phyloP scores from a whole-genome alignment of 192 early-diverging fungal species.

The Podila minutissima region DNA sequence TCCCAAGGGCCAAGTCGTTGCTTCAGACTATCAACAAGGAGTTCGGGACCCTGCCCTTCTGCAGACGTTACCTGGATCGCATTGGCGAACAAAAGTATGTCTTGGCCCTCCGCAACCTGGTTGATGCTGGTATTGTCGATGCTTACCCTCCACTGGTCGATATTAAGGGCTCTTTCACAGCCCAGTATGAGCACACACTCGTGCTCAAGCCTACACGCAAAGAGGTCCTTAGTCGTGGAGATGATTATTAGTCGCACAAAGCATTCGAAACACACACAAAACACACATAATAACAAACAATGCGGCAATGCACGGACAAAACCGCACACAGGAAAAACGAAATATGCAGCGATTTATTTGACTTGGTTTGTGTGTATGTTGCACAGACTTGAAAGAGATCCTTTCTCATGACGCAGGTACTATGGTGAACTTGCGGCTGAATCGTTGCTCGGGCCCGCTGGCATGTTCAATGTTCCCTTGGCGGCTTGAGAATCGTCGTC shows the following conservation, averaged over 20 bases:
- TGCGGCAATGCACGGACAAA: no score
- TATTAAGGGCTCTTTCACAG: constrained; percentile 87
- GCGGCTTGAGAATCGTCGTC: no score
- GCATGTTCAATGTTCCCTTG: no score
- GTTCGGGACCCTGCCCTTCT: constrained; percentile 96
- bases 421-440: no score
- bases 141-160: constrained; percentile 93
- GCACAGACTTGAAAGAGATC: no score
- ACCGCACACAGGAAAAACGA: no score
- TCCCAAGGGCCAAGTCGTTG: constrained; percentile 78
- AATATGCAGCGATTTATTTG: no score
- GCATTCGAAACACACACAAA: not conserved
- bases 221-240: constrained; percentile 68
- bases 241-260: constrained; percentile 42
- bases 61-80: constrained; percentile 94
- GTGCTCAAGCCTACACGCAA: constrained; percentile 90
- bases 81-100: constrained; percentile 92
- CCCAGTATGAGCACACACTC: constrained; percentile 97
- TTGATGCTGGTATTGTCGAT: constrained; percentile 83
- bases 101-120: constrained; percentile 85
- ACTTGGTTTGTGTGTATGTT: no score
- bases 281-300: no score
- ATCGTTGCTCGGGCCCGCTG: no score
- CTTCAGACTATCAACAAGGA: constrained; percentile 85
- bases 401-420: no score